These are phyloP conservation scores for Metschnikowia sp. DNA, from an alignment of 805 yeast genomes.

Conservation along the genomic window DNA sequence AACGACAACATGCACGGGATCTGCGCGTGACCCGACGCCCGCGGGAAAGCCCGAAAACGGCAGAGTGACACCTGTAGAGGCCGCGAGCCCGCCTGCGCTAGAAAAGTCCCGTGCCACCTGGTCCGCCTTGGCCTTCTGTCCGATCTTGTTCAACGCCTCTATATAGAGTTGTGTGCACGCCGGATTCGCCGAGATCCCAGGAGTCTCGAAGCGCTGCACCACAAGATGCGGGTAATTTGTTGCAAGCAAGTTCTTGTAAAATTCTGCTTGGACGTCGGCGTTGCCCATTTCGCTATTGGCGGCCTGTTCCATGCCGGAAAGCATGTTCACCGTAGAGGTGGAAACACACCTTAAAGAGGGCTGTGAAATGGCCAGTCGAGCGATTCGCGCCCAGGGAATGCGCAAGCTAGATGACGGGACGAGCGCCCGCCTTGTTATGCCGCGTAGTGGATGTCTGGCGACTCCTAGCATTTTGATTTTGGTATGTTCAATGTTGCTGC, in stretches of 20 bases:
- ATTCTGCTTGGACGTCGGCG: conserved; percentile 74
- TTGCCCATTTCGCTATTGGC: conserved; percentile 76
- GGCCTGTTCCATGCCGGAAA: conserved; percentile 62
- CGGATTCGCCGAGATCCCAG: conserved; percentile 81
- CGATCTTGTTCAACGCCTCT: conserved; percentile 76
- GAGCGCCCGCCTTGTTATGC: not conserved
- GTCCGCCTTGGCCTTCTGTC: conserved; percentile 76
- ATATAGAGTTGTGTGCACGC: conserved; percentile 78
- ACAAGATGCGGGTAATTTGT: conserved; percentile 94
- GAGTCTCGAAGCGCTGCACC: conserved; percentile 89
- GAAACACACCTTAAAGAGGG: conserved; percentile 17
- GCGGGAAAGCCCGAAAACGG: conserved; percentile 26
- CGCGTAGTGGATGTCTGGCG: conserved; percentile 8
- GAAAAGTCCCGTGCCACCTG: conserved; percentile 49
- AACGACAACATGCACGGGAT: conserved; percentile 92
- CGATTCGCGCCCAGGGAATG: not conserved
- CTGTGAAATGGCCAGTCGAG: not conserved
- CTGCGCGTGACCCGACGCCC: conserved; percentile 61
- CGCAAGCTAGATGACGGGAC: not conserved
- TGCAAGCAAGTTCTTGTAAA: conserved; percentile 69
- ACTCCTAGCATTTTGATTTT: conserved; percentile 4
- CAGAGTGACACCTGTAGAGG: conserved; percentile 6
- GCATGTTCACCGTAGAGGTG: conserved; percentile 25
- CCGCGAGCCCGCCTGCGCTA: conserved; percentile 1
- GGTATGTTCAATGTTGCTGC: not conserved